A percentile compares a stretch with the other conserved stretches of the same genome.
Conservation (phyloP, 164 flowering plant genomes). For the Magnolia kwangsiensis region DNA sequence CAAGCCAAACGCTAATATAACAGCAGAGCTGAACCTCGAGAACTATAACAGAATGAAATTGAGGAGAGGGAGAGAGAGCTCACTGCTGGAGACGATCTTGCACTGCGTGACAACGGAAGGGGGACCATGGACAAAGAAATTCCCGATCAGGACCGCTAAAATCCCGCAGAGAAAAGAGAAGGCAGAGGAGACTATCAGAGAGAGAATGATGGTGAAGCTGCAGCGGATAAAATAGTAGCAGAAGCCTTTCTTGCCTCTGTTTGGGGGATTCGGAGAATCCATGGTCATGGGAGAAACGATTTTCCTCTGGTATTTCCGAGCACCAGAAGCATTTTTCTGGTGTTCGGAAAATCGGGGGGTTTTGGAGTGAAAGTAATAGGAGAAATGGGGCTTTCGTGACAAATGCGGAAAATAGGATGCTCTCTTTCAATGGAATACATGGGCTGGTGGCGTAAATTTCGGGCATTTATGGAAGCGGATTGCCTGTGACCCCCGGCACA, state of each 20-base stretch:
- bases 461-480: too few relatives aligned
- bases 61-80: conserved; percentile 13
- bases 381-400: neutral
- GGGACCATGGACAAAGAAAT: conserved; percentile 35
- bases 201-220: conserved; percentile 27
- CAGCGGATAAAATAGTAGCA: conserved; percentile 13
- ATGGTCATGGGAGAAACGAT: conserved; percentile 2
- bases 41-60: neutral
- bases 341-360: neutral
- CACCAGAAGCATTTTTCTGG: conserved; percentile 7
- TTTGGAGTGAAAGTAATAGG: neutral
- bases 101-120: conserved; percentile 53
- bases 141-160: conserved; percentile 28
- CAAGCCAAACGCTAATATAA: neutral
- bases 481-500: too few relatives aligned
- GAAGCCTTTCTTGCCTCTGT: neutral
- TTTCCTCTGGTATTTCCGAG: neutral
- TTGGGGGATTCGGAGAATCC: conserved; percentile 11
- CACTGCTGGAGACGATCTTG: conserved; percentile 81
- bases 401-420: neutral
- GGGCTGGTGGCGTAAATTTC: too few relatives aligned
- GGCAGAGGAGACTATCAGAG: conserved; percentile 32
- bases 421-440: too few relatives aligned
- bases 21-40: neutral
- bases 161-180: conserved; percentile 29